These are phyloP conservation scores for Leptographium radiaticola DNA, from an alignment of 2,329 filamentous ascomycete species.

Conservation along the genomic window DNA sequence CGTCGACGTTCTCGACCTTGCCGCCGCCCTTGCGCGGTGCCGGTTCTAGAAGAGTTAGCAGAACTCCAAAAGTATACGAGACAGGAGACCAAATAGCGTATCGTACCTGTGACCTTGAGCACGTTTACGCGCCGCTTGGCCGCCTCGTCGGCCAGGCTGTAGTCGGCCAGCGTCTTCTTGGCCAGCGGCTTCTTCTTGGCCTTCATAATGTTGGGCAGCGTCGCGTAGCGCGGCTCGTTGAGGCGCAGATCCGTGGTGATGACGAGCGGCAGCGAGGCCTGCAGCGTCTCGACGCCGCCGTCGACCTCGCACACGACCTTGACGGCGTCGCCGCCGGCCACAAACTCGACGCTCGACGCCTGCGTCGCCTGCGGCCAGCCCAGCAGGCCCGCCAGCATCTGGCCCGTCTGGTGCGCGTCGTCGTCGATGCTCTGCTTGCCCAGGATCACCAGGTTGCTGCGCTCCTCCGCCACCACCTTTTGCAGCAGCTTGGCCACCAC, in stretches of 20 bases:
- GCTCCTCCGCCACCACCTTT: conserved; percentile 68
- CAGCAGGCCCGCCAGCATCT: conserved; percentile 90
- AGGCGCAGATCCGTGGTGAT: conserved; percentile 90
- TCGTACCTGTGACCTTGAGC: conserved; percentile 65
- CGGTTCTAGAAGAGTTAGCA: conserved; percentile 48
- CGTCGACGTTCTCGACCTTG: conserved; percentile 95
- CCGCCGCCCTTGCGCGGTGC: conserved; percentile 78
- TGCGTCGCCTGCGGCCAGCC: conserved; percentile 93
- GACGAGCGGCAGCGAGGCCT: conserved; percentile 75
- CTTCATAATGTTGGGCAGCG: conserved; percentile 98
- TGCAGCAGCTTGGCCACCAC: conserved; percentile 83
- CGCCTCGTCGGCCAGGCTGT: conserved; percentile 64
- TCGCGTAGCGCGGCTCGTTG: conserved; percentile 92
- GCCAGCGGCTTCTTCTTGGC: conserved; percentile 99
- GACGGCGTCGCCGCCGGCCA: conserved; percentile 48
- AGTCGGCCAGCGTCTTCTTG: conserved; percentile 78
- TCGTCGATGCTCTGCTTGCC: conserved; percentile 99
- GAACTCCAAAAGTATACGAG: neutral
- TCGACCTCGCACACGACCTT: conserved; percentile 87
- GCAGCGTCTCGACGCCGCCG: conserved; percentile 83
- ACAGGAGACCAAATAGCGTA: neutral
- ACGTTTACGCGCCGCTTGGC: conserved; percentile 69
- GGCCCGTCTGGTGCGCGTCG: conserved; percentile 87
- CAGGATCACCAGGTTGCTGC: conserved; percentile 81
- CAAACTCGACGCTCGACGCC: conserved; percentile 72